phyloP scores from a whole-genome alignment of 2,329 filamentous ascomycete genomes.

The Volutella citrinella region DNA sequence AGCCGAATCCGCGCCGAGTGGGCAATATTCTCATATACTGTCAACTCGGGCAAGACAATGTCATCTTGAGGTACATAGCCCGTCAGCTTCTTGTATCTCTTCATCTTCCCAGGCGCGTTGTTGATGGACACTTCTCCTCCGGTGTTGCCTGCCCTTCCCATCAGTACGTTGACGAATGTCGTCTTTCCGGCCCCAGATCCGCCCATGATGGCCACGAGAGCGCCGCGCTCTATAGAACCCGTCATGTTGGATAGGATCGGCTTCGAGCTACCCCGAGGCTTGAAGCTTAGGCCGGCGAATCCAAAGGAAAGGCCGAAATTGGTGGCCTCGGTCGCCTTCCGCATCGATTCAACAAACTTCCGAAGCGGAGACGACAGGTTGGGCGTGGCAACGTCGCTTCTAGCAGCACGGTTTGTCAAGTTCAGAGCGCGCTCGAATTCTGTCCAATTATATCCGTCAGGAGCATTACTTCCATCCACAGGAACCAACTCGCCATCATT shows the following conservation, averaged over 20 bases:
- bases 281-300: slow-evolving; percentile 48
- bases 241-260: slow-evolving; percentile 52
- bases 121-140: slow-evolving; percentile 52
- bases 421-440: slow-evolving; percentile 38
- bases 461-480: slow-evolving; percentile 32
- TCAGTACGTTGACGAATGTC: slow-evolving; percentile 59
- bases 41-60: slow-evolving; percentile 56
- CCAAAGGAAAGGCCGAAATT: slow-evolving; percentile 53
- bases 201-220: slow-evolving; percentile 58
- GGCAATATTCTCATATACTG: slow-evolving; percentile 59
- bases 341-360: slow-evolving; percentile 51
- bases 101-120: slow-evolving; percentile 44
- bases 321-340: slow-evolving; percentile 46
- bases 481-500: slow-evolving; percentile 34
- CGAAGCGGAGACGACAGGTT: slow-evolving; percentile 36
- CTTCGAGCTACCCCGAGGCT: slow-evolving; percentile 40
- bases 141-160: slow-evolving; percentile 54
- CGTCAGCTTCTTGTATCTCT: slow-evolving; percentile 56
- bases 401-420: slow-evolving; percentile 22
- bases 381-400: slow-evolving; percentile 11
- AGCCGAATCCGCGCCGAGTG: slow-evolving; percentile 55
- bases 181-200: slow-evolving; percentile 58
- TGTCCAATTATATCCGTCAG: slow-evolving; percentile 22
- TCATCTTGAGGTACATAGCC: slow-evolving; percentile 63
- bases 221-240: slow-evolving; percentile 51